These are phyloP conservation scores for Pyrenochaeta sp. DNA, from an alignment of 2,329 filamentous ascomycete species.

Conservation along the genomic window DNA sequence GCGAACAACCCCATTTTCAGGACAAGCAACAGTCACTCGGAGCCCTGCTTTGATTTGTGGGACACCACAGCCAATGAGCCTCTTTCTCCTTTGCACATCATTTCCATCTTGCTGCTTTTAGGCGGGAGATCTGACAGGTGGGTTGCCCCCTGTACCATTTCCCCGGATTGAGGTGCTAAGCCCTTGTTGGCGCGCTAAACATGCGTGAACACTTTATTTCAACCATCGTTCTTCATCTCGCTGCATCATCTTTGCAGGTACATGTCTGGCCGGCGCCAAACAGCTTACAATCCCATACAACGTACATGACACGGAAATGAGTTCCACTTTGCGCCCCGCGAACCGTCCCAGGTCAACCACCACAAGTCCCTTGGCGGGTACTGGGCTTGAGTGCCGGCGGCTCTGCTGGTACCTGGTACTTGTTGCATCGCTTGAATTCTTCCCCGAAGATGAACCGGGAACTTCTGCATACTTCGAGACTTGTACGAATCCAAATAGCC, in stretches of 20 bases:
- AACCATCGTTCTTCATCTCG: constrained; percentile 36
- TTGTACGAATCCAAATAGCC: too few relatives aligned
- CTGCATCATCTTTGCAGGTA: constrained; percentile 22
- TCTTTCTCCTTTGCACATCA: constrained; percentile 5
- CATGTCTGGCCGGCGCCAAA: constrained; percentile 19
- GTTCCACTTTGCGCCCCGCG: constrained; percentile 27
- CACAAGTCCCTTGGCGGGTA: constrained; percentile 12
- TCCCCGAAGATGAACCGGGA: constrained; percentile 2
- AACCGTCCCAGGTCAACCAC: constrained; percentile 15
- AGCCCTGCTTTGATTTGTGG: constrained; percentile 18
- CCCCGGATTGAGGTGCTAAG: constrained; percentile 22
- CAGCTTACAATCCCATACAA: constrained; percentile 13
- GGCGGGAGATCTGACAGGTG: constrained; percentile 20
- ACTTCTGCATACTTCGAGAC: background rate
- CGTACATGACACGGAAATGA: constrained; percentile 14
- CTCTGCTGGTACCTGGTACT: constrained; percentile 14
- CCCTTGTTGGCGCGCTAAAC: constrained; percentile 28
- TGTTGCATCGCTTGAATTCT: background rate
- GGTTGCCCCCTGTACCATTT: constrained; percentile 16
- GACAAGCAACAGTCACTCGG: constrained; percentile 37
- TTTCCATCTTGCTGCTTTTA: constrained; percentile 26
- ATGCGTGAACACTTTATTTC: constrained; percentile 41
- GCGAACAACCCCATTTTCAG: constrained; percentile 19
- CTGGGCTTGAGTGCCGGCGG: constrained; percentile 25
- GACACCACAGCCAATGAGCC: constrained; percentile 11